Evolutionary conservation across 163 green algal species (phyloP), one percentile per base, ranked within the genome.

Genomic region (Chloroidium sp.): DNA sequence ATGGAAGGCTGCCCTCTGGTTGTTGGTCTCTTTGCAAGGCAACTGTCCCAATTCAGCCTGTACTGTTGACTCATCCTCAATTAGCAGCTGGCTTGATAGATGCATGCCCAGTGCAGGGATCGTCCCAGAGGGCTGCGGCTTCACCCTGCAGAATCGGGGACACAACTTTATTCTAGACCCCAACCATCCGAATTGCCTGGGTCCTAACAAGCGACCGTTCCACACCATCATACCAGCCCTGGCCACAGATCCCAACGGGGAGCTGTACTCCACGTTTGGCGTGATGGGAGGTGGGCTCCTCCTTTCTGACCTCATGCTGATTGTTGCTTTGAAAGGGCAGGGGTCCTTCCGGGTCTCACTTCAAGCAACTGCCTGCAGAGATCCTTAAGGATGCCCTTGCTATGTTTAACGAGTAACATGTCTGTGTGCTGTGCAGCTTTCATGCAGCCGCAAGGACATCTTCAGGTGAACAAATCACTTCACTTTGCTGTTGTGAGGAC

Each of bases 171-270:
- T 81, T 1, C 81, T 93, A 4, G 81, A 93, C 61, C 79, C 84
- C 1, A 80, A 62, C 10, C 91, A 95, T 76, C 88, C 89, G 76
- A 95, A 95, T 86, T 90, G 82, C 83, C 68, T 93, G n/a, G 91
- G 77, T 0, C 90, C 91, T 0, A 13, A 82, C 81, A 95, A 95
- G 86, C 84, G 91, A 13, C 91, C 91, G 12, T 95, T 93, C 84
- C 91, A 95, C 86, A 95, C 91, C 67, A 95, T 95, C 84, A 95
- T 95, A 14, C 91, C 91, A 0, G 91, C 83, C 2, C 74, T 95
- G 61, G 83, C 87, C 4, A 95, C 91, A 0, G 78, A 84, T 64
- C 4, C 57, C 3, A 69, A 88, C 1, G 87, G 85, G 2, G 59
- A 87, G 4, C 81, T 89, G 69, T 84, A 82, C 59, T 78, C 78